A percentile compares a stretch with the other conserved stretches of the same genome.
phyloP scores from a whole-genome alignment of 768 basidiomycete species.

The Paxillus rubicundulus region DNA sequence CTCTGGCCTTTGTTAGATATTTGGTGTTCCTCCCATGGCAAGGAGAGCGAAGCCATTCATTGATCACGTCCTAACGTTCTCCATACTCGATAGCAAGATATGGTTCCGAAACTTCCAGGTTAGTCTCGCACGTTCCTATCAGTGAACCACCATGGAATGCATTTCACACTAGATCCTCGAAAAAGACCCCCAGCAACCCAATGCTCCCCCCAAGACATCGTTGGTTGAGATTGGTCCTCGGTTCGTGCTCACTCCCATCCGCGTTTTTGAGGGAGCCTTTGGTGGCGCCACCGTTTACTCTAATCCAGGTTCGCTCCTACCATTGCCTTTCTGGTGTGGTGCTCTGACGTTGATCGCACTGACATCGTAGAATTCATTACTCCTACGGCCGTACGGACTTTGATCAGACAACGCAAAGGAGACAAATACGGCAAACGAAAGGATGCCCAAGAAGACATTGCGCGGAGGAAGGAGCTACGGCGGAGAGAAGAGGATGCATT shows the following conservation, averaged over 20 bases:
- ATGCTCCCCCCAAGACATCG: conserved; percentile 80
- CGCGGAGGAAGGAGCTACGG: conserved; percentile 60
- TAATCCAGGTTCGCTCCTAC: conserved; percentile 70
- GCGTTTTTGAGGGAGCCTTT: conserved; percentile 98
- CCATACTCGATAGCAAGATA: conserved; percentile 91
- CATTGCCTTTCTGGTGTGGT: background rate
- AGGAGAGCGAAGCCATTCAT: conserved; percentile 94
- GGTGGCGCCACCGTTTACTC: conserved; percentile 92
- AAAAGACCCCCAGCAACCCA: conserved; percentile 88
- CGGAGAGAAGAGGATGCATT: conserved; percentile 72
- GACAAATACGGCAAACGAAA: conserved; percentile 81
- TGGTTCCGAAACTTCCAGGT: conserved; percentile 99
- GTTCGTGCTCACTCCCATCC: conserved; percentile 95
- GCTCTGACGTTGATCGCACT: background rate
- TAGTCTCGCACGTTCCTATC: conserved; percentile 15
- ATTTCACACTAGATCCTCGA: conserved; percentile 69
- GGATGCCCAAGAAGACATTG: conserved; percentile 66
- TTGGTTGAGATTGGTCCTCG: conserved; percentile 96
- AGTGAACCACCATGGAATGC: background rate
- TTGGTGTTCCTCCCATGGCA: conserved; percentile 89
- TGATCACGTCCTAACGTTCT: conserved; percentile 96
- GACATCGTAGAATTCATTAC: conserved; percentile 78
- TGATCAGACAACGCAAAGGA: conserved; percentile 68
- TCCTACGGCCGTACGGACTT: conserved; percentile 75
- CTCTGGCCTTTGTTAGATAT: conserved; percentile 58